These are phyloP conservation scores for Leccinum subtestaceum DNA, from an alignment of 768 basidiomycete genomes.

Conservation along the genomic window DNA sequence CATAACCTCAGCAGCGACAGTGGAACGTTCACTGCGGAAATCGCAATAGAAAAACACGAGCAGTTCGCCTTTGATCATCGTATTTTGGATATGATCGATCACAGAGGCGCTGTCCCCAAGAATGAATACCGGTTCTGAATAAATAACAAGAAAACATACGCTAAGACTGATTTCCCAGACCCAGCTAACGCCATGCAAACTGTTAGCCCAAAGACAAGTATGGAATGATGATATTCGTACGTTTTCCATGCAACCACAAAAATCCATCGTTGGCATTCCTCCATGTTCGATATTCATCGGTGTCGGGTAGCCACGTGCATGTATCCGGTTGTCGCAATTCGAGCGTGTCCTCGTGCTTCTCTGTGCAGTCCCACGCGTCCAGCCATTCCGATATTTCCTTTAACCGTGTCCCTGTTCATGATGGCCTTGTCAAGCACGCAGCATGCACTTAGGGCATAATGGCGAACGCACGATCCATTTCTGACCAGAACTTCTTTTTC, in stretches of 20 bases:
- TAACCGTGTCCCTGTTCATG: constrained; percentile 14
- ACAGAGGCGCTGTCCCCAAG: background rate
- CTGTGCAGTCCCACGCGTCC: background rate
- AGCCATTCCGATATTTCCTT: too few species aligned
- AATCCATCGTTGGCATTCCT: fast-evolving
- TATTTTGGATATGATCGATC: background rate
- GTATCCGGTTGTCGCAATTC: background rate
- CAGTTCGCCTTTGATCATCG: background rate
- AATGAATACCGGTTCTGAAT: background rate
- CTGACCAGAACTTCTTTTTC: background rate
- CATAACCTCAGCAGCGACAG: background rate
- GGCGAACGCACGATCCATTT: background rate
- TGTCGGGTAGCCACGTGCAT: background rate
- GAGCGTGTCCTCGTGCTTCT: background rate
- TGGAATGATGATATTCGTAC: background rate
- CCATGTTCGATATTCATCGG: background rate
- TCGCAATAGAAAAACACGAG: background rate
- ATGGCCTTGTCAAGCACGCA: background rate
- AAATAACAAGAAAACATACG: background rate
- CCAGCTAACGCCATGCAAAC: background rate
- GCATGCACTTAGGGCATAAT: background rate
- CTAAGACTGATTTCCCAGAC: background rate
- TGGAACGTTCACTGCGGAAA: background rate
- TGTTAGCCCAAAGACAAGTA: background rate
- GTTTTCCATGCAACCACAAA: background rate